Evolutionary conservation across 768 basidiomycete genomes (phyloP).

Genomic region (Boletus sp.): DNA sequence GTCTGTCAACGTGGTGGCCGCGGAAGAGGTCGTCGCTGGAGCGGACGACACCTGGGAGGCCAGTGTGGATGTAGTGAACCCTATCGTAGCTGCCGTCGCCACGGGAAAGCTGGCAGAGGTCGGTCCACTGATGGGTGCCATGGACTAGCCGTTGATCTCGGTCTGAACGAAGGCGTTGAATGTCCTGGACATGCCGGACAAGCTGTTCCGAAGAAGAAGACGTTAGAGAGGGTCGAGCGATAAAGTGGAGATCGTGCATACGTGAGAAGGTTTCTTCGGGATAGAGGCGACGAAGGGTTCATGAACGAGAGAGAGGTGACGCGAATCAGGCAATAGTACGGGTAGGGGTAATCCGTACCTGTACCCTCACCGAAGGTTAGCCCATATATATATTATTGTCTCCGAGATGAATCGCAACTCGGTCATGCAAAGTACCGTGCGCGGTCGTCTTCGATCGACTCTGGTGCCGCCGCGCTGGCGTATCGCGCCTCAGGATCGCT

Average conservation of each 20-base stretch:
- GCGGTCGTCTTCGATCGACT: too few relatives aligned
- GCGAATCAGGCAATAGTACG: slow-evolving; percentile 42
- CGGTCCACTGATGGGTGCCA: slow-evolving; percentile 52
- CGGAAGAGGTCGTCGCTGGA: background rate
- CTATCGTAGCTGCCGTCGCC: slow-evolving; percentile 16
- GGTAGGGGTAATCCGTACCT: too few relatives aligned
- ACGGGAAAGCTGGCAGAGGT: slow-evolving; percentile 18
- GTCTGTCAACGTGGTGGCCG: slow-evolving; percentile 3
- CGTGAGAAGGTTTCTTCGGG: slow-evolving; percentile 72
- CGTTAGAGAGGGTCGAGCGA: background rate
- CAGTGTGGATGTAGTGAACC: background rate
- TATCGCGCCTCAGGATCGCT: too few relatives aligned
- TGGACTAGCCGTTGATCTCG: slow-evolving; percentile 61
- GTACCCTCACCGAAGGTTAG: too few relatives aligned
- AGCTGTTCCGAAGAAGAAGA: slow-evolving; percentile 34
- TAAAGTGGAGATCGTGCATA: slow-evolving; percentile 35
- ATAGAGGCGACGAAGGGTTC: slow-evolving; percentile 51
- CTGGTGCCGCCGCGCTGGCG: too few relatives aligned
- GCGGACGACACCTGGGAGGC: background rate
- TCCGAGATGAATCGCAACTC: too few relatives aligned
- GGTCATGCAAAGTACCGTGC: too few relatives aligned
- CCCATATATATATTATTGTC: too few relatives aligned
- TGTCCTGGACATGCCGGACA: slow-evolving; percentile 67
- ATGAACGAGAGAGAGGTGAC: slow-evolving; percentile 57
- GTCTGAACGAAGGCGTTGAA: slow-evolving; percentile 57